Percentiles rank a stretch among this genome's conserved stretches.
Conservation (phyloP, 2,329 filamentous ascomycete species). For the Arthrobotrys sphaeroides region DNA sequence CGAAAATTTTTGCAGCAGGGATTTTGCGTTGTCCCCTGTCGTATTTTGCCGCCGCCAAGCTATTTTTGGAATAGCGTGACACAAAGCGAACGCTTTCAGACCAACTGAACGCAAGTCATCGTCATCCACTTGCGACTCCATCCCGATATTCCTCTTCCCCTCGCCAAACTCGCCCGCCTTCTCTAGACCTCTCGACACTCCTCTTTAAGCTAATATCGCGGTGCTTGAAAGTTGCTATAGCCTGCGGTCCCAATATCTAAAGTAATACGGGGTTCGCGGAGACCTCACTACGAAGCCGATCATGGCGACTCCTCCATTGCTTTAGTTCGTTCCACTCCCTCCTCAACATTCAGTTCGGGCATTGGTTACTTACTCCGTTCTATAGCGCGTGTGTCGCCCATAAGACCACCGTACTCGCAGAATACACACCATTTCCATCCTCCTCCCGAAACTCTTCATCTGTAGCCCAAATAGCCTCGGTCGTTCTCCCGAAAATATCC, state of each 20-base stretch:
- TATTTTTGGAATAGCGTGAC: slow-evolving; percentile 32
- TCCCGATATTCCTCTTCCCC: neutral
- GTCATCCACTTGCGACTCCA: slow-evolving; percentile 43
- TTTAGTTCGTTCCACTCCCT: slow-evolving; percentile 44
- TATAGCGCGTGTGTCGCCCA: slow-evolving; percentile 90
- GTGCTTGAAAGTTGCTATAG: neutral
- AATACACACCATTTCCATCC: slow-evolving; percentile 78
- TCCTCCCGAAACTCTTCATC: slow-evolving; percentile 83
- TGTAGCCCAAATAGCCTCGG: slow-evolving; percentile 72
- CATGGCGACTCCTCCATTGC: slow-evolving; percentile 55
- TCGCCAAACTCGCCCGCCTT: neutral
- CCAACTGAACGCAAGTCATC: slow-evolving; percentile 44
- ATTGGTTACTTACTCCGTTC: slow-evolving; percentile 23
- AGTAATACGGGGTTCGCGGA: neutral
- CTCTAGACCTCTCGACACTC: neutral
- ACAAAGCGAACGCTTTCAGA: too few relatives aligned
- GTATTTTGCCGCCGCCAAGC: slow-evolving; percentile 46
- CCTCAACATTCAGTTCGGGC: slow-evolving; percentile 22
- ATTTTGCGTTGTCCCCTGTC: slow-evolving; percentile 51
- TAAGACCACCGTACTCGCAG: slow-evolving; percentile 88
- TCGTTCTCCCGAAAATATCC: slow-evolving; percentile 93
- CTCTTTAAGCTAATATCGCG: neutral
- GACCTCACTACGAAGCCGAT: neutral
- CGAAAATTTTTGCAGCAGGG: slow-evolving; percentile 36
- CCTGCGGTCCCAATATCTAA: neutral